phyloP scores from a whole-genome alignment of 2,329 filamentous ascomycete genomes.

The Curvularia hawaiiensis region DNA sequence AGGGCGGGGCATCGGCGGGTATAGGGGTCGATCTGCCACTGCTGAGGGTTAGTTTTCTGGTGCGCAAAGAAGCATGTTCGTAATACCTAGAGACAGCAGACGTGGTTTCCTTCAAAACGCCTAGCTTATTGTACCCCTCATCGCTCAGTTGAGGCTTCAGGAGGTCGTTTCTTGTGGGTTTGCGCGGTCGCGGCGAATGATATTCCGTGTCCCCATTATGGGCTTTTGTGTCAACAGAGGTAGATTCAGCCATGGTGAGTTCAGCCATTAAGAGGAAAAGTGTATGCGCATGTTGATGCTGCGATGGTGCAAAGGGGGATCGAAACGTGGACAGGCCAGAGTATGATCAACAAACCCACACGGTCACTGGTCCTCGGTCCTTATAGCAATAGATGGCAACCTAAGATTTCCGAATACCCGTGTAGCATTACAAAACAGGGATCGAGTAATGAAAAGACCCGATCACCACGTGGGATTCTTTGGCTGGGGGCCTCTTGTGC shows the following conservation, averaged over 20 bases:
- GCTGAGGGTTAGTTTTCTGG: constrained; percentile 23
- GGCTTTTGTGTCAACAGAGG: constrained; percentile 31
- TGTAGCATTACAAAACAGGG: constrained; percentile 8
- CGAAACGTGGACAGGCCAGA: constrained; percentile 38
- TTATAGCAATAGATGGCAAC: constrained; percentile 19
- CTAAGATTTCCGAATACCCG: constrained; percentile 5
- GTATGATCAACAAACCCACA: constrained; percentile 30
- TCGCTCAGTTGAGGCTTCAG: constrained; percentile 44
- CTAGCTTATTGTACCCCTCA: constrained; percentile 33
- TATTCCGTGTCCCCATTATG: constrained; percentile 35
- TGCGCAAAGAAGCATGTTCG: constrained; percentile 60
- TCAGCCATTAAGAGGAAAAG: constrained; percentile 37
- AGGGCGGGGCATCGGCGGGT: constrained; percentile 89
- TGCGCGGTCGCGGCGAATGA: constrained; percentile 44
- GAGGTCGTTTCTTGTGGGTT: constrained; percentile 42
- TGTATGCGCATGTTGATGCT: constrained; percentile 29
- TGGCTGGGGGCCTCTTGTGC: background rate
- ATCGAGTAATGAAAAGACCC: background rate
- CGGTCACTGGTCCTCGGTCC: constrained; percentile 28
- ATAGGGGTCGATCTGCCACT: constrained; percentile 85
- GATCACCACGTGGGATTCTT: constrained; percentile 4
- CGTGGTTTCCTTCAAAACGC: constrained; percentile 28
- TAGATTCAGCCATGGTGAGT: constrained; percentile 41
- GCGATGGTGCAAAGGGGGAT: constrained; percentile 15
- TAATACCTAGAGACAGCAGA: constrained; percentile 46